Evolutionary conservation across 2,329 filamentous ascomycete species (phyloP).

Genomic region (Penicillium hordei): DNA sequence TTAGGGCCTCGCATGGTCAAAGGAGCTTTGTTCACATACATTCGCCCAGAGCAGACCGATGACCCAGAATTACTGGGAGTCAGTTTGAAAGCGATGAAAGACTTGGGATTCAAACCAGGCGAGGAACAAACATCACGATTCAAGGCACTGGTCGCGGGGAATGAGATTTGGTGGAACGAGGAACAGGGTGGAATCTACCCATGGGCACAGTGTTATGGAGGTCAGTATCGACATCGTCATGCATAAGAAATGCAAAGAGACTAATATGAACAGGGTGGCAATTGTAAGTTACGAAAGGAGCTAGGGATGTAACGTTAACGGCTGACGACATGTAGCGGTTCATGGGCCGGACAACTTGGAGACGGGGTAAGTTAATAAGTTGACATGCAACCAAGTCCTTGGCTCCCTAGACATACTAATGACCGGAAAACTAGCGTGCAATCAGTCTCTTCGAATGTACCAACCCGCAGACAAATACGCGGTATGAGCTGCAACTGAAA

Average conservation of each 20-base stretch:
- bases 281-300: slow-evolving; percentile 42
- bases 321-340: slow-evolving; percentile 58
- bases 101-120: slow-evolving; percentile 71
- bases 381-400: not conserved
- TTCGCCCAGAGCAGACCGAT: slow-evolving; percentile 72
- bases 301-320: not conserved
- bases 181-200: slow-evolving; percentile 81
- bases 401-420: slow-evolving; percentile 3
- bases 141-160: slow-evolving; percentile 74
- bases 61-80: slow-evolving; percentile 78
- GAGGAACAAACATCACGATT: slow-evolving; percentile 75
- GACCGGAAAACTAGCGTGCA: slow-evolving; percentile 55
- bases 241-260: not conserved
- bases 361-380: slow-evolving; percentile 61
- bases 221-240: slow-evolving; percentile 54
- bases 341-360: slow-evolving; percentile 93
- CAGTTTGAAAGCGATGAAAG: slow-evolving; percentile 73
- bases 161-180: slow-evolving; percentile 74
- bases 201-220: slow-evolving; percentile 98
- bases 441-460: slow-evolving; percentile 92
- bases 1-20: slow-evolving; percentile 82
- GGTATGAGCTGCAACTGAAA: slow-evolving; percentile 92
- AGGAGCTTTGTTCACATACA: slow-evolving; percentile 83
- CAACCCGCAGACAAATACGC: slow-evolving; percentile 66
- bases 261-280: slow-evolving; percentile 45